Evolutionary conservation across 768 basidiomycete species (phyloP).

Genomic region (Amanita phalloides): DNA sequence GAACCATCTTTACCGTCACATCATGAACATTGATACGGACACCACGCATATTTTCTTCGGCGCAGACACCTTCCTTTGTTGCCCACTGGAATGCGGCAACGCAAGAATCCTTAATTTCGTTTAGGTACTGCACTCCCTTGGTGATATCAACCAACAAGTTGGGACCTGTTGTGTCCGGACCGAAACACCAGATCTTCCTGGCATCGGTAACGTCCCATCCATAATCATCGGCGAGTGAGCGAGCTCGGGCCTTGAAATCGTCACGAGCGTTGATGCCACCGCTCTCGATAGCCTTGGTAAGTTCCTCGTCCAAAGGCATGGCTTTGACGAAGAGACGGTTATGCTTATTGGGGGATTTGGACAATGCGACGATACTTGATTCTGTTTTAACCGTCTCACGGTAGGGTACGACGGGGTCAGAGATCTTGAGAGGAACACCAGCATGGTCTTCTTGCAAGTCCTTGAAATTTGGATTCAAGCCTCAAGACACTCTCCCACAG

Average conservation of each 20-base stretch:
- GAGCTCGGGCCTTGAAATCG: conserved; percentile 95
- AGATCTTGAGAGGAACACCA: conserved; percentile 97
- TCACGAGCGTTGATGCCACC: conserved; percentile 86
- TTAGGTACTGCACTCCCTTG: conserved; percentile 98
- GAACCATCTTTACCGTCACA: conserved; percentile 61
- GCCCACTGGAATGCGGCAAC: conserved; percentile 99
- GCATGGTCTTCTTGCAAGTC: conserved; percentile 99
- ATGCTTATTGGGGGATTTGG: conserved; percentile 99
- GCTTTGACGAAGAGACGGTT: conserved; percentile 97
- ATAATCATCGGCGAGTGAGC: conserved; percentile 89
- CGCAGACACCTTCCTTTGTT: conserved; percentile 93
- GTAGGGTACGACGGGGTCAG: conserved; percentile 95
- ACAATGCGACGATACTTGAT: conserved; percentile 91
- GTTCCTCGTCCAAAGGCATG: conserved; percentile 86
- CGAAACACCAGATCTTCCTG: conserved; percentile 99
- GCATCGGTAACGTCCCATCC: conserved; percentile 99
- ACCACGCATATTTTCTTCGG: conserved; percentile 99
- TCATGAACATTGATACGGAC: conserved; percentile 92
- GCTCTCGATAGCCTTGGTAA: conserved; percentile 83
- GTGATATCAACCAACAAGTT: conserved; percentile 97
- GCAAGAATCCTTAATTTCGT: conserved; percentile 99
- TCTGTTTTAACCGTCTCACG: conserved; percentile 96
- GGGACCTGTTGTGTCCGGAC: conserved; percentile 94
- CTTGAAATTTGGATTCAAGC: conserved; percentile 24
- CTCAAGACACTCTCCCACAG: not conserved